Evolutionary conservation across 129 eudicot species (phyloP).

Genomic region (Mikania micrantha): DNA sequence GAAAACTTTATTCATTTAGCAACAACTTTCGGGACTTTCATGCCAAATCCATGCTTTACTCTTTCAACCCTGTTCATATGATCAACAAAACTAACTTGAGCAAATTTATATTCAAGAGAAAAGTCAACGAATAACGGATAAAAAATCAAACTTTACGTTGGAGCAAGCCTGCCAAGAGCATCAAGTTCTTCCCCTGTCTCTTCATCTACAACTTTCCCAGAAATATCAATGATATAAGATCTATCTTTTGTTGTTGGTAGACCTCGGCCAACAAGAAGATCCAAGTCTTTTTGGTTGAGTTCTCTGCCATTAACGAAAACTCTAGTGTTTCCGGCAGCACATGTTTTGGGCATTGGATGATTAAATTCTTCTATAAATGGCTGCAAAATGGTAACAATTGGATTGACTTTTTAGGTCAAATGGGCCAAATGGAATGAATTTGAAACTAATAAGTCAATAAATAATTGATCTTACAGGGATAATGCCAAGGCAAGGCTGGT

Average conservation of each 20-base stretch:
- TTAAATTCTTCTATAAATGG: constrained; percentile 83
- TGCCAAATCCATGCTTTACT: constrained; percentile 78
- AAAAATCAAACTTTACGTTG: constrained; percentile 58
- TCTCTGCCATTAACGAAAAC: constrained; percentile 87
- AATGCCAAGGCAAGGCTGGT: constrained; percentile 82
- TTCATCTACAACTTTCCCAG: constrained; percentile 80
- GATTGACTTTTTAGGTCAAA: constrained; percentile 9
- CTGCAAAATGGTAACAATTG: constrained; percentile 38
- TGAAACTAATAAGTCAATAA: constrained; percentile 3
- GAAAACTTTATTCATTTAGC: constrained; percentile 23
- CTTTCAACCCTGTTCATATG: constrained; percentile 64
- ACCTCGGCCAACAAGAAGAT: constrained; percentile 70
- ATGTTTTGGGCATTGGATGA: constrained; percentile 57
- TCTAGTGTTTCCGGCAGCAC: constrained; percentile 72
- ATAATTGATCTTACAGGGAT: constrained; percentile 55
- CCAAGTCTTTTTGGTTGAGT: constrained; percentile 69
- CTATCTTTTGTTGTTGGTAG: constrained; percentile 58
- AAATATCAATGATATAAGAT: constrained; percentile 61
- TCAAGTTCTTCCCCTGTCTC: constrained; percentile 63
- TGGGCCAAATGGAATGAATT: not conserved
- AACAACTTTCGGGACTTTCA: constrained; percentile 58
- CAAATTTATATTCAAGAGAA: not conserved
- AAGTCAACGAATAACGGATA: not conserved
- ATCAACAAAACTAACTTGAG: constrained; percentile 10
- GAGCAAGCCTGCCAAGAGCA: constrained; percentile 91